A percentile compares a stretch with the other conserved stretches of the same genome.
Evolutionary conservation across 108 stramenopile species (phyloP).

Genomic region (Schizochytrium sp.): DNA sequence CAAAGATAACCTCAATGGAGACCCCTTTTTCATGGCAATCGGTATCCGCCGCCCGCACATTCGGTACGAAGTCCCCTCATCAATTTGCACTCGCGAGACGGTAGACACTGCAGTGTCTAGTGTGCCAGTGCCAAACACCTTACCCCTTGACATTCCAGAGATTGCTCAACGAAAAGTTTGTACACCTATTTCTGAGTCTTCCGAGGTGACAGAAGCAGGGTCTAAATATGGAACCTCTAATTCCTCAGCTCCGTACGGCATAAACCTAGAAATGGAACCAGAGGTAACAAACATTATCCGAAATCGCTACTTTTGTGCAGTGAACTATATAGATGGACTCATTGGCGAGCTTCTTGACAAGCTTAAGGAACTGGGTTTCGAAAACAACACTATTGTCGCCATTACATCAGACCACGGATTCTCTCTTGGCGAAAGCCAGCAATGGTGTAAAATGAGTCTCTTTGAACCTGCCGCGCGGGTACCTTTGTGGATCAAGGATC

Average conservation of each 20-base stretch:
- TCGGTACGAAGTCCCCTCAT: neutral
- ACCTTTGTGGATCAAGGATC: slow-evolving; percentile 13
- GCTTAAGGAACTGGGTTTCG: slow-evolving; percentile 38
- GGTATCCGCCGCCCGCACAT: slow-evolving; percentile 35
- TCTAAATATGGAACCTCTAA: slow-evolving; percentile 7
- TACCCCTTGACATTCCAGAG: slow-evolving; percentile 13
- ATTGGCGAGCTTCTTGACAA: neutral
- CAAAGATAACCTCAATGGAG: no score
- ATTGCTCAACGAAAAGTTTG: slow-evolving; percentile 25
- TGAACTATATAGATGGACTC: slow-evolving; percentile 41
- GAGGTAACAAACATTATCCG: neutral
- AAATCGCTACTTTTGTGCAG: slow-evolving; percentile 33
- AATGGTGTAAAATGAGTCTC: slow-evolving; percentile 56
- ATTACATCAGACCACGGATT: slow-evolving; percentile 56
- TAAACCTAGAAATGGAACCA: neutral
- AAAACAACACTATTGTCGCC: slow-evolving; percentile 28
- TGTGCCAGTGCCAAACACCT: neutral
- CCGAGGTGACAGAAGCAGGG: neutral
- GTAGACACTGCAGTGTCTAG: neutral
- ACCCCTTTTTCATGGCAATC: slow-evolving; percentile 42
- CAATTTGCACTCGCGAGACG: neutral
- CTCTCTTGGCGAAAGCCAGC: slow-evolving; percentile 26
- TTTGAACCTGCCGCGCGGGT: neutral
- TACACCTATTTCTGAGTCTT: neutral
- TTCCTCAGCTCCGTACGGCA: neutral